Evolutionary conservation across 2,329 filamentous ascomycete genomes (phyloP), one percentile per base, ranked within the genome.

Genomic region (Emmonsia crescens): DNA sequence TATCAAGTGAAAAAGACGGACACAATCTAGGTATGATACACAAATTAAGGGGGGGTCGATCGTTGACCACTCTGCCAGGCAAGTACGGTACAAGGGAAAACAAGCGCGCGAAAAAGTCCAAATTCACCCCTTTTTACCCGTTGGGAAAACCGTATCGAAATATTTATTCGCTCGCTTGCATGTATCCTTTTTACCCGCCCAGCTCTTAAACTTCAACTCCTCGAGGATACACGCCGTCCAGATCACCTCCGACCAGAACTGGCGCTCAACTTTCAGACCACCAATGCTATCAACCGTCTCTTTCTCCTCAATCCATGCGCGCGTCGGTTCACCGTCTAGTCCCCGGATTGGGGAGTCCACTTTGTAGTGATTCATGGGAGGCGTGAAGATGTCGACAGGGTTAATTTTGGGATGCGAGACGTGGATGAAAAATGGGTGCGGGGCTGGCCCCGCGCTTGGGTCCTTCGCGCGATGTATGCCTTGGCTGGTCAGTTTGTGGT

Each of bases 391-490:
- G 2, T 71, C 73, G 19, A 70, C 70, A 1, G 75, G 73, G 66
- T 76, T 73, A 62, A 76, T 73, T 64, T 77, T 77, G 33, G 74
- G 74, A 58, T 70, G 71, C 61, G 76, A 76, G 44, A 71, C 72
- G 62, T 77, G 75, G 38, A 76, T 68, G 64, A 77, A 77, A 55
- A 75, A 75, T 8, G 74, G 36, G 8, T 27, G 55, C 14, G 55
- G 38, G 8, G 38, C 21, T 6, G 9, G 14, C 6, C 2, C 8
- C 3, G 65, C 74, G 66, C 73, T 67, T 65, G 65, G 60, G 48
- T 70, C 56, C 62, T 68, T 68, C 21, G 72, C 65, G 19, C 69
- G 68, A 59, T 64, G 67, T 40, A 67, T 56, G 1, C 70, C 73
- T n/a, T 66, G 5, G 59, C 64, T 66, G 1, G 51, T 62, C 19